Evolutionary conservation across 305 asterid species (phyloP), one percentile per base, ranked within the genome.

Genomic region (Solanum hybrid): DNA sequence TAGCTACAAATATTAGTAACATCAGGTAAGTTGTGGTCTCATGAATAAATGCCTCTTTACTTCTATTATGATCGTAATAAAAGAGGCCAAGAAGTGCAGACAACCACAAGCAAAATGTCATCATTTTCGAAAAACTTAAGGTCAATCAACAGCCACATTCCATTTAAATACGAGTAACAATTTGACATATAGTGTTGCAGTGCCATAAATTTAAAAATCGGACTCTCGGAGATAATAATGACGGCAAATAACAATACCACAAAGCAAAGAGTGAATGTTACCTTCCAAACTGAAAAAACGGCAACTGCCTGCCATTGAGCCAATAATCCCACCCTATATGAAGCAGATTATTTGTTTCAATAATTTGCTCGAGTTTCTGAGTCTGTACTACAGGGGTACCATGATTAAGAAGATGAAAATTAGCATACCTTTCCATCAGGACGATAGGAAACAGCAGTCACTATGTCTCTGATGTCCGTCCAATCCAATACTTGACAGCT

Each of bases 401-500:
- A 33, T 57, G 71, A 89, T 16, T 28, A 35, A 86, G 29, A 26
- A 35, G 73, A 24, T 24, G 42, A 26, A 61, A 87, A 34, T 42
- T 6, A 85, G 87, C 93, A 61, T 64, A 97, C 99, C 98, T 93
- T 91, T 6, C 97, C 99, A 95, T 95, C 97, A 40, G 99, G 98
- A 86, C 91, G 93, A 91, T 94, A 96, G 89, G 98, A 94, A 92
- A 97, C 94, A 37, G 98, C 99, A 42, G 98, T 96, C 77, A 97
- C 95, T 91, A 97, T 96, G 90, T 96, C 99, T 93, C 92, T 96
- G 33, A 92, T 91, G 91, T 96, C 98, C 5, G 92, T 86, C 99
- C 99, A 97, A 86, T 94, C 96, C 89, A 97, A 94, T 92, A 97
- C 99, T 90, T 94, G 96, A 90, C 95, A 89, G 89, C 95, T 91